Base-by-base conservation (phyloP, 192 early-diverging fungal species). In the Backusella circina region DNA sequence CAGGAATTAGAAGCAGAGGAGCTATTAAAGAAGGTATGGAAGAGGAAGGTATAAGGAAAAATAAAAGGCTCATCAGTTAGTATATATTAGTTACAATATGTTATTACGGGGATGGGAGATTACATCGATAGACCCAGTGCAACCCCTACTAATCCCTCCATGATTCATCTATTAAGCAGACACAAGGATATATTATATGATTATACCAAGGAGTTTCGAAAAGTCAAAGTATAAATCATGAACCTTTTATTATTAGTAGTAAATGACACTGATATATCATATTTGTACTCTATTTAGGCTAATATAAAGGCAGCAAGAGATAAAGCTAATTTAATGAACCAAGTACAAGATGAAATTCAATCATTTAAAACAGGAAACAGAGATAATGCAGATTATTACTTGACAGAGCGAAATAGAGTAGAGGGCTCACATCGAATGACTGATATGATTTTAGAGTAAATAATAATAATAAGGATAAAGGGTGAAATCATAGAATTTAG, bases 111-210 rank as follows among this genome's bases (percentile, higher is more conserved):
- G 21, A 93, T 94, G 92, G 80, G 87, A 26, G 83, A 83, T 72
- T 77, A 83, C 51, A 74, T 94, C 15, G 92, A 93, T 66, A 77
- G 81, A 73, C 79, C 83, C 1, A 80, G 79, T 31, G 73, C 77
- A 12, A 75, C 80, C 1, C 86, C 89, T 12, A 85, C 86, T 5
- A 91, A 87, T 31, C 81, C 89, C n/a, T 85, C 89, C 26, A 91
- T 90, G 86, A 84, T 90, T 50, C 93, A 93, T 74, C 83, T 92
- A 78, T 77, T 95, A 0, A 91, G 93, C 77, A 76, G 92, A 37
- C 93, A 95, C 71, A 84, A 90, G 28, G 92, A 94, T 67, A 94
- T 93, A 47, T 79, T 92, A 8, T 93, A 91, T 70, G 92, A 95
- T 72, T 93, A 90, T 76, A 87, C 86, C n/a, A 92, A 88, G 67